These are phyloP conservation scores for Fomitopsis betulina DNA, from an alignment of 1,284 basidiomycete genomes.

Conservation along the genomic window DNA sequence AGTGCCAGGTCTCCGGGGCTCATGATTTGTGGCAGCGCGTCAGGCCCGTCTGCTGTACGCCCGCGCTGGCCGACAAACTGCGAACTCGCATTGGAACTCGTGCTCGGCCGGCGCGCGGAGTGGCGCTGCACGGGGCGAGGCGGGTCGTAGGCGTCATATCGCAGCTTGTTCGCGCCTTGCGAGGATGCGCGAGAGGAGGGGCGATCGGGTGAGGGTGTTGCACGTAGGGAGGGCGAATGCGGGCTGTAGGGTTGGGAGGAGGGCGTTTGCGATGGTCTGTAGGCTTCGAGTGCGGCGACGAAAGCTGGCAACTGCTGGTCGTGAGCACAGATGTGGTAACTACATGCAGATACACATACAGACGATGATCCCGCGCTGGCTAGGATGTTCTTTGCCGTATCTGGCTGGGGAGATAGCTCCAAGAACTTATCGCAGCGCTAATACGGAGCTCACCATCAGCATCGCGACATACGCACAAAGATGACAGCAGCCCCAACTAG, in stretches of 20 bases:
- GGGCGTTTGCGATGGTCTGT: slow-evolving; percentile 13
- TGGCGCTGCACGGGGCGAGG: slow-evolving; percentile 39
- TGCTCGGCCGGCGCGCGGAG: slow-evolving; percentile 17
- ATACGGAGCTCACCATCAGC: slow-evolving; percentile 4
- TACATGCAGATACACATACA: slow-evolving; percentile 30
- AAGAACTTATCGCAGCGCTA: slow-evolving; percentile 69
- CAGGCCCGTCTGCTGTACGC: slow-evolving; percentile 15
- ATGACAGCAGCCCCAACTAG: not conserved
- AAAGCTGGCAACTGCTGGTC: slow-evolving; percentile 63
- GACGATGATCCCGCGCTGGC: slow-evolving; percentile 43
- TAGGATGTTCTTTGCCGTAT: slow-evolving; percentile 41
- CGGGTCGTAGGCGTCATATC: slow-evolving; percentile 67
- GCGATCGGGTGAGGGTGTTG: slow-evolving; percentile 24
- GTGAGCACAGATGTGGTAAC: not conserved
- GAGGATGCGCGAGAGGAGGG: slow-evolving; percentile 26
- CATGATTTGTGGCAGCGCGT: slow-evolving; percentile 36
- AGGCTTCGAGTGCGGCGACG: slow-evolving; percentile 43
- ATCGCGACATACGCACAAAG: not conserved
- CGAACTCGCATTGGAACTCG: slow-evolving; percentile 21
- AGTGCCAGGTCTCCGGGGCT: slow-evolving; percentile 57
- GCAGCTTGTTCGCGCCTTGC: slow-evolving; percentile 42
- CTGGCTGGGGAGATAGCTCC: slow-evolving; percentile 39
- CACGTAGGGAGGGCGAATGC: slow-evolving; percentile 14
- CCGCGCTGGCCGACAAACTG: slow-evolving; percentile 20
- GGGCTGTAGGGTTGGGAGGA: slow-evolving; percentile 5